Evolutionary conservation across 73 alveolate species (phyloP), one percentile per base, ranked within the genome.

Genomic region (Paramecium biaurelia): DNA sequence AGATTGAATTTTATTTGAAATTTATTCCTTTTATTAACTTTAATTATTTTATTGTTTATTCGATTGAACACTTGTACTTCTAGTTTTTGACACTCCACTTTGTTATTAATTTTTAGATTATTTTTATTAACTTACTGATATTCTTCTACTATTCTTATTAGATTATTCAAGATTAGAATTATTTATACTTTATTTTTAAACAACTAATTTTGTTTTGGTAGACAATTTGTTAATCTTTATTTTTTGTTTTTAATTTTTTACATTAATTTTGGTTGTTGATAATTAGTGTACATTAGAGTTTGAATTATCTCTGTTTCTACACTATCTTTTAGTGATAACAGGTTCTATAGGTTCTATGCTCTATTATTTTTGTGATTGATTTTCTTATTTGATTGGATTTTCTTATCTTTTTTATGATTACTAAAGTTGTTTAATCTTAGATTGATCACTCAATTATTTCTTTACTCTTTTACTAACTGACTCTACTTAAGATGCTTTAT

Each of bases 61-160:
- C 9, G 30, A 53, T 18, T 53, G 4, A 4, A 5, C 28, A 53
- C 68, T 53, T n/a, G 28, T 18, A 53, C 34, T 53, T 53, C 68
- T 53, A 18, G 68, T 53, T 53, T 53, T 53, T n/a, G 68, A 18
- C 5, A 53, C 11, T 53, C 6, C 21, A n/a, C 15, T 53, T 53
- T 15, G 18, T 42, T 37, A 92, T 76, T 11, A 1, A 20, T 76
- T 87, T 93, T 86, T 56, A 35, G 57, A 34, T 68, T 93, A 12
- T 47, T 53, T 1, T 53, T 53, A 53, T 53, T n/a, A 15, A 23
- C 26, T 53, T n/a, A 5, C 30, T 53, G 8, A 53, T n/a, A 18
- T 47, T 2, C 0, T 3, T 3, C 0, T 47, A 4, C 9, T n/a
- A 18, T 7, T 53, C 3, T 53, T 53, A 7, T 15, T 53, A 0